Percentiles rank a stretch among this genome's conserved stretches.
Evolutionary conservation across 495 filamentous ascomycete species (phyloP).

Genomic region (Niebla homalea): DNA sequence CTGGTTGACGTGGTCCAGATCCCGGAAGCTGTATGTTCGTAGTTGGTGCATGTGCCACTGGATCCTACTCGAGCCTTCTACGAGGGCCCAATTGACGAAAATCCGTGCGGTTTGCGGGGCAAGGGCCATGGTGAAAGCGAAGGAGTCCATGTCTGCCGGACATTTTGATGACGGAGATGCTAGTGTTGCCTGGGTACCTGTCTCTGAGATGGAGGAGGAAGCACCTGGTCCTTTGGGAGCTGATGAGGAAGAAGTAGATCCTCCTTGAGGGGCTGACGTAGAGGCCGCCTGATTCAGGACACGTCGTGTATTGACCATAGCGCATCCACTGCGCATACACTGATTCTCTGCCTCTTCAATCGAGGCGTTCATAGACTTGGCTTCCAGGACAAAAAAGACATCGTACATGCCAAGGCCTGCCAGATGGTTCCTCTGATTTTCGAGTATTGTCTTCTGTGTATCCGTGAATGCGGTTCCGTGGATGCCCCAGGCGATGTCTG

Average conservation of each 20-base stretch:
- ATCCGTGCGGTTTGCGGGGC: background rate
- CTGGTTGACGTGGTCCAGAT: background rate
- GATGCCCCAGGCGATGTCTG: background rate
- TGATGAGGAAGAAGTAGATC: no score
- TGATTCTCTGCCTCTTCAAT: background rate
- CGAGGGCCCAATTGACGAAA: slow-evolving; percentile 3
- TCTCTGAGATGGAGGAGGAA: no score
- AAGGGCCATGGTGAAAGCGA: slow-evolving; percentile 2
- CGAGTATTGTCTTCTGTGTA: background rate
- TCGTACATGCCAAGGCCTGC: background rate
- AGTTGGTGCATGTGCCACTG: slow-evolving; percentile 1
- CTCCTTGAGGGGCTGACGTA: no score
- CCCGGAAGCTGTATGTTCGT: background rate
- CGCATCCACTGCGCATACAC: background rate
- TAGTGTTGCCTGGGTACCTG: no score
- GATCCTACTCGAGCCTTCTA: background rate
- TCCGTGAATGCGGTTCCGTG: background rate
- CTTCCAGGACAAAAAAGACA: background rate
- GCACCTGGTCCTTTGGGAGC: no score
- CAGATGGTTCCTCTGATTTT: background rate
- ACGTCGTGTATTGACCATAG: background rate
- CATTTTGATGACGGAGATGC: no score
- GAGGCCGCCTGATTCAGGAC: background rate
- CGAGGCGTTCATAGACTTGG: background rate
- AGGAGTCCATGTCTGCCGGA: background rate